Conservation (phyloP, 192 early-diverging fungal genomes). For the Rhizoclosmatium globosum region DNA sequence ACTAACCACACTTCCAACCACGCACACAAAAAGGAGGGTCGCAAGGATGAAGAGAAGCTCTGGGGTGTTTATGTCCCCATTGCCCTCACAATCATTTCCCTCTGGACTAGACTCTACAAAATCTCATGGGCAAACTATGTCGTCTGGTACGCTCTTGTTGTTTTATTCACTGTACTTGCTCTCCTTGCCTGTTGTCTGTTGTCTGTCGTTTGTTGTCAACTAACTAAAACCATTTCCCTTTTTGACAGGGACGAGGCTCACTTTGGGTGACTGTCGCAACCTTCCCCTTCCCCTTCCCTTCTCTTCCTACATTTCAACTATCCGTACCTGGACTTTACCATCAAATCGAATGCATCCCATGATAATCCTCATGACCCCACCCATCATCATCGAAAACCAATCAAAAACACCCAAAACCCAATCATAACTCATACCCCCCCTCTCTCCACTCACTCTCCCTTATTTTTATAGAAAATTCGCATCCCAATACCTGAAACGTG, state of each 20-base stretch:
- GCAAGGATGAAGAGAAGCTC: slow-evolving; percentile 3
- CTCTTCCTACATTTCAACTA: not conserved
- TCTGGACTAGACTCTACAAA: slow-evolving; percentile 62
- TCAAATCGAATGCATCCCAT: too few relatives aligned
- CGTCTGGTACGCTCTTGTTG: slow-evolving; percentile 47
- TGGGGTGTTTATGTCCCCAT: slow-evolving; percentile 34
- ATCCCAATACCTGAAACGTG: slow-evolving; percentile 88
- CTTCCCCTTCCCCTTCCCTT: not conserved
- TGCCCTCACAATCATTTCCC: slow-evolving; percentile 40
- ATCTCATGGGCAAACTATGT: slow-evolving; percentile 57
- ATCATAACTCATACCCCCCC: too few relatives aligned
- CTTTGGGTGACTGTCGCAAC: slow-evolving; percentile 53
- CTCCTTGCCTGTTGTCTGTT: not conserved
- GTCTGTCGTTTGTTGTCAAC: not conserved
- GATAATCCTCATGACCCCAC: too few relatives aligned
- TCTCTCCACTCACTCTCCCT: too few relatives aligned
- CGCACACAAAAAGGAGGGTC: slow-evolving; percentile 3
- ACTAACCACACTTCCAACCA: too few relatives aligned
- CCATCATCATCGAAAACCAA: too few relatives aligned
- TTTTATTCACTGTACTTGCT: not conserved
- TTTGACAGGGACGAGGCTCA: slow-evolving; percentile 67
- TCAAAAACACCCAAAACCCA: too few relatives aligned
- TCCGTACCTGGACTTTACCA: too few relatives aligned
- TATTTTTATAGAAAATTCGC: slow-evolving; percentile 75
- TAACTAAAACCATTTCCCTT: not conserved